Evolutionary conservation across 345 rosid genomes (phyloP), one percentile per base, ranked within the genome.

Genomic region (Noccaea bulbosa): DNA sequence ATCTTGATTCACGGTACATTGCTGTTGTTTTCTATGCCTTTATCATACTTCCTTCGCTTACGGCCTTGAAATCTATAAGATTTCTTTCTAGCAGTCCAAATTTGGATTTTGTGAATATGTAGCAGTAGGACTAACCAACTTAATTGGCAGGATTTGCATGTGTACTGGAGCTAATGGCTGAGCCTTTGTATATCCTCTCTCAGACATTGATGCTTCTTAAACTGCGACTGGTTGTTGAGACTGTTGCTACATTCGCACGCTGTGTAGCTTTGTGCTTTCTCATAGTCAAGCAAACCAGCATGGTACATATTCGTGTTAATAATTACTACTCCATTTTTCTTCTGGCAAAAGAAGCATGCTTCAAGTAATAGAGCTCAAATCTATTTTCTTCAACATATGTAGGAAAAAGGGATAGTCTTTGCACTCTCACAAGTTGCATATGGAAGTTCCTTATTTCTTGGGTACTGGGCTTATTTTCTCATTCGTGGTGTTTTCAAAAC

Each of bases 381-480:
- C 8, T 51, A 55, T 3, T 39, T 71, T 15, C 7, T 20, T 44
- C 11, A 52, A 43, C 62, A 11, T 58, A 68, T 67, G 77, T 62
- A 91, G 97, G 97, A 90, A 58, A 91, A 85, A 70, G 87, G 62
- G 56, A 83, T 83, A 67, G 66, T 80, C 62, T 94, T 89, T 63
- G 90, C 89, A 22, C 37, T 89, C 62, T 89, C 97, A 40, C 97
- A 91, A 77, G 85, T 82, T 67, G 95, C 95, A 71, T 91, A 87
- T 81, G 98, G 92, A 76, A 83, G 83, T 57, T 82, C 83, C 83
- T 66, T 91, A 41, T 83, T 87, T 68, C 16, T 90, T 52, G 92
- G 98, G 74, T 90, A 95, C 61, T 95, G 98, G 99, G 81, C 87
- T 37, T 95, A 85, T 80, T 95, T 89, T 78, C 86, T 94, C 65